Evolutionary conservation across 2,329 filamentous ascomycete genomes (phyloP), one percentile per base, ranked within the genome.

Genomic region (Pyrenochaeta sp.): DNA sequence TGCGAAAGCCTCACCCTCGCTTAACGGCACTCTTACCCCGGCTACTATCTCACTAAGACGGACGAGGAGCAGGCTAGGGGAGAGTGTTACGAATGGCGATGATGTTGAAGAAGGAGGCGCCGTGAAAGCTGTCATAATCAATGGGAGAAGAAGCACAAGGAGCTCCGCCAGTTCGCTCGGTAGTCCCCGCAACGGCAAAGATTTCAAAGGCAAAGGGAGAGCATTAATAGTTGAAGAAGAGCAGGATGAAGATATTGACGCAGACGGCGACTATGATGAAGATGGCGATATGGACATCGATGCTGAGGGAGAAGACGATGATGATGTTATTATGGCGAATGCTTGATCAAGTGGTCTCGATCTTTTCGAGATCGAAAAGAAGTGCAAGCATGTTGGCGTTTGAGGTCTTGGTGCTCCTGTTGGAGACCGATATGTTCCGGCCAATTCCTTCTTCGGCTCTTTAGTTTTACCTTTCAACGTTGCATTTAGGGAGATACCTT

Each of bases 21-120:
- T 67, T 0, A 76, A 76, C 25, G 74, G 72, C n/a, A 62, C 64
- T n/a, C 59, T 68, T 12, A 77, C 73, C 4, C 73, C 74, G 0
- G 67, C 61, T 7, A 72, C 68, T 4, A 61, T 71, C 2, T 75
- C 67, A 2, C 56, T 75, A 0, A 65, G 77, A 15, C 73, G 80
- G 12, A 80, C 79, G 15, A 69, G 81, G 50, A 83, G 81, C 60
- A 78, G 78, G 59, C 73, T 82, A 0, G 79, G 72, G 19, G 73
- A 79, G 47, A 78, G 76, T 34, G 72, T 79, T 12, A 69, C 74
- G 0, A 78, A 77, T 30, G 74, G 73, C 10, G 72, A 74, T 19
- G 72, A 73, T 6, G 64, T 64, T 2, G 69, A 67, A 32, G 72
- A 75, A 19, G 68, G 73, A 9, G 73, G 70, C 7, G 72, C 70